phyloP scores from a whole-genome alignment of 768 basidiomycete species.

The Lactarius sp. region DNA sequence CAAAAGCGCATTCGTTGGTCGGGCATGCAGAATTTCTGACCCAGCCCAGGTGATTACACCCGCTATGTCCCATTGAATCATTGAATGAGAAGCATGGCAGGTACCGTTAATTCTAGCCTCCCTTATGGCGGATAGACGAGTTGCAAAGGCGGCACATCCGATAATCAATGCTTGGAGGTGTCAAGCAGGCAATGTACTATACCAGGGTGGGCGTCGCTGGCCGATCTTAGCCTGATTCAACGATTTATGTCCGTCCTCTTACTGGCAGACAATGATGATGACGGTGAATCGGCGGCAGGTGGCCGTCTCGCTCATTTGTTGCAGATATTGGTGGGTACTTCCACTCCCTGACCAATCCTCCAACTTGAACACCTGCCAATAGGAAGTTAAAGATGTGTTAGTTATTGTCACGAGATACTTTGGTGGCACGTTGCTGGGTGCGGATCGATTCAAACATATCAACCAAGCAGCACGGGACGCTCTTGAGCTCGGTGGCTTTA shows the following conservation, averaged over 20 bases:
- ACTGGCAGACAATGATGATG: constrained; percentile 81
- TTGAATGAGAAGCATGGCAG: constrained; percentile 6
- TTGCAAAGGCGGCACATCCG: constrained; percentile 34
- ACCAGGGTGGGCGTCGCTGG: constrained; percentile 29
- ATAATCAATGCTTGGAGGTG: constrained; percentile 36
- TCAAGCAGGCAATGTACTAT: constrained; percentile 29
- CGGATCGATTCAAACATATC: constrained; percentile 89
- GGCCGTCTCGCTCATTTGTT: constrained; percentile 85
- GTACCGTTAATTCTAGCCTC: constrained; percentile 30
- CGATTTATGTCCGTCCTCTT: background rate
- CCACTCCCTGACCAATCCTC: background rate
- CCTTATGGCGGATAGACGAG: constrained; percentile 34
- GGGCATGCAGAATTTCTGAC: constrained; percentile 74
- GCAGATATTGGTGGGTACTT: constrained; percentile 22
- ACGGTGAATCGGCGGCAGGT: constrained; percentile 92
- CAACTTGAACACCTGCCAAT: background rate
- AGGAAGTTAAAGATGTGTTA: constrained; percentile 81
- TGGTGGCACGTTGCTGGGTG: constrained; percentile 86
- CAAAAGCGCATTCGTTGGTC: constrained; percentile 81
- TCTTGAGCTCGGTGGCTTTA: constrained; percentile 80
- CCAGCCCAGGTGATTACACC: constrained; percentile 57
- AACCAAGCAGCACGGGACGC: constrained; percentile 94
- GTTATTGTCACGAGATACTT: constrained; percentile 93
- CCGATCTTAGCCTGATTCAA: background rate
- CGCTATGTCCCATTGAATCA: background rate